Evolutionary conservation across 2,329 filamentous ascomycete species (phyloP).

Genomic region (Aspergillus terreus): DNA sequence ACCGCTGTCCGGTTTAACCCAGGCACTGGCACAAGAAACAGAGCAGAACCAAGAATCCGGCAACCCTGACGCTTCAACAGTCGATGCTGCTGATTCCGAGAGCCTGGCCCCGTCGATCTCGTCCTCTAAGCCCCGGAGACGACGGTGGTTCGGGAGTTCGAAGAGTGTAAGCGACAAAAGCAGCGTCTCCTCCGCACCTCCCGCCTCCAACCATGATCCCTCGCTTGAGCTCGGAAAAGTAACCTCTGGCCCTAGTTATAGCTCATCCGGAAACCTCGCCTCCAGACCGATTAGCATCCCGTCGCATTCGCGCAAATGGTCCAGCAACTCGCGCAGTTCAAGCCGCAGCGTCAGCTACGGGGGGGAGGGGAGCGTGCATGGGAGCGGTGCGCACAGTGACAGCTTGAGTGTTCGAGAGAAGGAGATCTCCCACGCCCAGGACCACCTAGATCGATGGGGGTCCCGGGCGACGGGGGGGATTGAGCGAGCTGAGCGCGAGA

Average conservation of each 20-base stretch:
- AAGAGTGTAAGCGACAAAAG: constrained; percentile 29
- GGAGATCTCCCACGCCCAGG: constrained; percentile 37
- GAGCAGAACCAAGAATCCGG: constrained; percentile 17
- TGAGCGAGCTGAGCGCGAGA: constrained; percentile 50
- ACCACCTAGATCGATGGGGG: constrained; percentile 51
- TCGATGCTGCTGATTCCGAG: constrained; percentile 24
- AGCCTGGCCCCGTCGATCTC: constrained; percentile 24
- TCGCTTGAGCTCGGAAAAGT: constrained; percentile 22
- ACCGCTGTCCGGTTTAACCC: constrained; percentile 32
- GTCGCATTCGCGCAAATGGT: constrained; percentile 21
- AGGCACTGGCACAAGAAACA: constrained; percentile 22
- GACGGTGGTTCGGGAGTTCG: constrained; percentile 37
- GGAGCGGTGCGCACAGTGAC: constrained; percentile 27
- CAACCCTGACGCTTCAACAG: constrained; percentile 16
- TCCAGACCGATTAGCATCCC: constrained; percentile 31
- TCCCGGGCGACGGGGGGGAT: constrained; percentile 55
- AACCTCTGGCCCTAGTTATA: constrained; percentile 17
- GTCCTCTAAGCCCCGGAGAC: constrained; percentile 28
- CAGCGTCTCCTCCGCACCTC: constrained; percentile 17
- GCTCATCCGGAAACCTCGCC: constrained; percentile 13
- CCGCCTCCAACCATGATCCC: constrained; percentile 16
- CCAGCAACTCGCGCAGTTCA: constrained; percentile 19
- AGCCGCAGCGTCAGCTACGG: constrained; percentile 16
- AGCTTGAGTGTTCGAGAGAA: constrained; percentile 34
- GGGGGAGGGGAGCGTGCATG: constrained; percentile 20